Percentiles rank a stretch among this genome's conserved stretches.
phyloP scores from a whole-genome alignment of 768 basidiomycete species.

The Suillus lakei region DNA sequence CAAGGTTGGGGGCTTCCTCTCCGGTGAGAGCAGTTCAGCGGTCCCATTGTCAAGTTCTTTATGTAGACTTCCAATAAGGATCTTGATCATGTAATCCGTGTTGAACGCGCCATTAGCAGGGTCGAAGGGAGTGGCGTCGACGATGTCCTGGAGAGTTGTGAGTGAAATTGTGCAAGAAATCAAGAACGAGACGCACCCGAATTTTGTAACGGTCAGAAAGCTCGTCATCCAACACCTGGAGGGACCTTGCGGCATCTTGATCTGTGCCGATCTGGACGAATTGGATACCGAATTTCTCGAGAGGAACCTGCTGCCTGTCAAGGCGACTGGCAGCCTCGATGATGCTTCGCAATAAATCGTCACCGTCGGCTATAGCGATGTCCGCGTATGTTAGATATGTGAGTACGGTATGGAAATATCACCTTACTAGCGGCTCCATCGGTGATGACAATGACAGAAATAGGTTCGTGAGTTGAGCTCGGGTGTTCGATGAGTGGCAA shows the following conservation, averaged over 20 bases:
- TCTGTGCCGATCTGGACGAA: constrained; percentile 52
- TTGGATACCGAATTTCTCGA: constrained; percentile 48
- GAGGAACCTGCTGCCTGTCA: constrained; percentile 38
- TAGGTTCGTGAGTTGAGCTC: constrained; percentile 37
- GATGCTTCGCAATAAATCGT: constrained; percentile 32
- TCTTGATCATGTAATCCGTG: constrained; percentile 41
- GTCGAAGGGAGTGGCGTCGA: constrained; percentile 49
- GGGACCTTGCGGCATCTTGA: constrained; percentile 40
- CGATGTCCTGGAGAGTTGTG: constrained; percentile 42
- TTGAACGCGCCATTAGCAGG: constrained; percentile 34
- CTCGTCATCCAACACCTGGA: constrained; percentile 46
- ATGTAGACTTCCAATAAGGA: constrained; percentile 33
- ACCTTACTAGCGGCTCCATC: constrained; percentile 44
- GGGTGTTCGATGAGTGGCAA: constrained; percentile 36
- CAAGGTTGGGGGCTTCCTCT: background rate
- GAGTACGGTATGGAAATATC: constrained; percentile 10
- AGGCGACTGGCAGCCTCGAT: constrained; percentile 44
- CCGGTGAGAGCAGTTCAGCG: constrained; percentile 17
- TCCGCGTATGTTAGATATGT: constrained; percentile 8
- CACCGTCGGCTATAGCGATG: constrained; percentile 27
- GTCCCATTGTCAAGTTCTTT: constrained; percentile 22
- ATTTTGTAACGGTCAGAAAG: constrained; percentile 36
- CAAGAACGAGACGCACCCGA: constrained; percentile 22
- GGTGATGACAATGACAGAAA: constrained; percentile 43
- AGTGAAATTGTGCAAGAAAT: constrained; percentile 6